Evolutionary conservation across 2,329 filamentous ascomycete genomes (phyloP), one percentile per base, ranked within the genome.

Genomic region (Pseudocercospora pini-densiflorae): DNA sequence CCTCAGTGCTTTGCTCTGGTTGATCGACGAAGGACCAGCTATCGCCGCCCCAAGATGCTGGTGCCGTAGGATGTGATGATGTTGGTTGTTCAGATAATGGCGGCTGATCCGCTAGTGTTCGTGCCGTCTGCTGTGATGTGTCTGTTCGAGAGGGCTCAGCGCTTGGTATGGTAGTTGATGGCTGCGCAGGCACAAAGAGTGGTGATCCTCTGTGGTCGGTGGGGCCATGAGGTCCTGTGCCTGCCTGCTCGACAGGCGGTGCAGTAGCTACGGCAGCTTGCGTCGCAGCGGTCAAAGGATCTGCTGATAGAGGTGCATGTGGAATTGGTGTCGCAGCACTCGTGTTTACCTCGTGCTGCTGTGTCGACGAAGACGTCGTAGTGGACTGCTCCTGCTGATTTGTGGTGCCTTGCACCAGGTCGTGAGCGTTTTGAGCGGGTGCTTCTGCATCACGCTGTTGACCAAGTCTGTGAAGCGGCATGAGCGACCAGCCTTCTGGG

Each of bases 401-500:
- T 6, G 31, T 1, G 8, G 31, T 12, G 31, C 10, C 2, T 33
- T 33, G 31, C 12, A 33, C 10, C 31, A 14, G 9, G 14, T 33
- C 31, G 31, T 33, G 31, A 33, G 14, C 9, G 10, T 33, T 33
- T 33, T 33, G 31, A 2, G 14, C 31, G 12, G 10, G 31, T 33
- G 31, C 8, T 12, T 23, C 19, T 31, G 21, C 24, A 12, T 31
- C 16, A 21, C 24, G 57, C n/a, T 24, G 63, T 57, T 10, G 65
- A 36, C 72, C 74, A n/a, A 76, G 67, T 53, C 78, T 74, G 23
- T 80, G 78, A 54, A 85, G 73, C 33, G 83, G 83, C 69, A 83
- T 77, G 57, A 85, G 68, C 6, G 80, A 81, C 83, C 83, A 88
- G 10, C 86, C 86, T 64, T 82, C 80, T 6, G 86, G 86, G 27